Evolutionary conservation across 345 rosid species (phyloP), one percentile per base, ranked within the genome.

Genomic region (Clarkia xantiana): DNA sequence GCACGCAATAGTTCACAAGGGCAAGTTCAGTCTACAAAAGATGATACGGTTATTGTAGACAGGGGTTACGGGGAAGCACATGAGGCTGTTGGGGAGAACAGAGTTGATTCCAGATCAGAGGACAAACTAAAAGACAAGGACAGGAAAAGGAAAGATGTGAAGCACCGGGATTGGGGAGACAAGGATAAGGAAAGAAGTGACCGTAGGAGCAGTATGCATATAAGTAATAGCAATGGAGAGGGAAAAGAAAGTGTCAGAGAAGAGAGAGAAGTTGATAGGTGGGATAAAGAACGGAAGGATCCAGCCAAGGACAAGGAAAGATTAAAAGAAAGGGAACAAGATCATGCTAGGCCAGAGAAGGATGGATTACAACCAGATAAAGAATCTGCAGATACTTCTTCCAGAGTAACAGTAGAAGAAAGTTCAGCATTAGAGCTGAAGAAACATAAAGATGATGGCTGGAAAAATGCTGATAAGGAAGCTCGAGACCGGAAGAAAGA

Each of bases 41-140:
- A 91, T 64, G 56, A 74, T 38, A 43, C 76, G n/a, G 54, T 51
- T 2, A 56, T 67, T 47, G 85, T 76, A 57, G 91, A 82, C 52
- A 76, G 73, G 66, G 77, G 66, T 10, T 62, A 59, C 53, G 51
- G 58, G 6, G 86, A 93, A 67, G 62, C 72, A 47, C 80, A 76
- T 36, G 93, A 86, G 72, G 75, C 89, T 1, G 76, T 74, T 44
- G 99, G 90, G n/a, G 99, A 87, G 66, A 84, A 84, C 63, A 87
- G 76, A 71, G 64, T 78, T 65, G 96, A 84, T 62, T 52, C 58
- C 9, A 87, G 82, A 71, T 67, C 67, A n/a, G 98, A 91, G 17
- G 99, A 93, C 60, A 76, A 78, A 55, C 76, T 73, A 66, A 93
- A 84, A 62, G 98, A 86, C 36, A 91, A 84, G 67, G 98, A 91